phyloP scores from a whole-genome alignment of 208 protist genomes.

The Leptomonas seymouri region DNA sequence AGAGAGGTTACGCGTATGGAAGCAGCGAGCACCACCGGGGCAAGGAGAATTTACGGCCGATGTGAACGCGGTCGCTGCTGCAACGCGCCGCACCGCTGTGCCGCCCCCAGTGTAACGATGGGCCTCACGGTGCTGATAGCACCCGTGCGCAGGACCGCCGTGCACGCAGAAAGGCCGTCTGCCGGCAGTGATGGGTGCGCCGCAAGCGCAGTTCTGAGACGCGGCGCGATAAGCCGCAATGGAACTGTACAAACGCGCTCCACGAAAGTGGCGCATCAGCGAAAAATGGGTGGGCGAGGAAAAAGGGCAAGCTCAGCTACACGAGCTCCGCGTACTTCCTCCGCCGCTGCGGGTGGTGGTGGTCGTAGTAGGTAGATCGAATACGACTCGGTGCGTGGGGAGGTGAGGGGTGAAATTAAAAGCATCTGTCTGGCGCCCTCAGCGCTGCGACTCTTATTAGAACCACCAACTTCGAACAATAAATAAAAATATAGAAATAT shows the following conservation, averaged over 20 bases:
- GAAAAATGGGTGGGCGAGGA: neutral
- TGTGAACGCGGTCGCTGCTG: neutral
- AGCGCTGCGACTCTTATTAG: neutral
- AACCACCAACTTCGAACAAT: neutral
- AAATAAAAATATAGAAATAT: neutral
- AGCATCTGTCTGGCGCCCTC: no score
- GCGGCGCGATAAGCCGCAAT: neutral
- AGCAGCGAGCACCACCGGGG: neutral
- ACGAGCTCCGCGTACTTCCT: neutral
- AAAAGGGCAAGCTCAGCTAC: neutral
- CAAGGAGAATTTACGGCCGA: neutral
- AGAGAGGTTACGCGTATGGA: neutral
- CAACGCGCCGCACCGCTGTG: no score
- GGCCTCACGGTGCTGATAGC: neutral
- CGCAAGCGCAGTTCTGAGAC: neutral
- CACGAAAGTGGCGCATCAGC: slow-evolving; percentile 8
- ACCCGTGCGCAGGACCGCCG: neutral
- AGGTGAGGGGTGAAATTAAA: no score
- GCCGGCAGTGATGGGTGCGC: neutral
- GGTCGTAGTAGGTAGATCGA: no score
- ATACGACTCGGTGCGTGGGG: no score
- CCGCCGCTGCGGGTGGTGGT: no score
- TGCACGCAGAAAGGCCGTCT: neutral
- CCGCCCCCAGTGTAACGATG: neutral
- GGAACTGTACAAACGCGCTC: neutral